phyloP scores from a whole-genome alignment of 345 rosid species.

The Salix arbutifolia region DNA sequence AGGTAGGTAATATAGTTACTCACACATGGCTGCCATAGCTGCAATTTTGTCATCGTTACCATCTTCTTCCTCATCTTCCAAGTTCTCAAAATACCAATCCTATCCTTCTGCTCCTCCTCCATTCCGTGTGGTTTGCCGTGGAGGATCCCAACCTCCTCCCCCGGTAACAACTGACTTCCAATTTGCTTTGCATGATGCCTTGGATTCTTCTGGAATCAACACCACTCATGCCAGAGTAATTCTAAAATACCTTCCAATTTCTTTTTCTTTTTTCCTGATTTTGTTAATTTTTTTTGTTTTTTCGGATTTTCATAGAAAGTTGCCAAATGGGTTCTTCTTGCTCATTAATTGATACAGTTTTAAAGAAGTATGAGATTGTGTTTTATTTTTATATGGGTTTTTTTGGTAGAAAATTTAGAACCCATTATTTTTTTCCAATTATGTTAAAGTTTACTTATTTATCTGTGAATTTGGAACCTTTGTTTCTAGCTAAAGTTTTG shows the following conservation, averaged over 20 bases:
- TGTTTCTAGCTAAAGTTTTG: too few species aligned
- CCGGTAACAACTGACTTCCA: slow-evolving; percentile 8
- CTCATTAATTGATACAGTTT: neutral
- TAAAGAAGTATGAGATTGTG: neutral
- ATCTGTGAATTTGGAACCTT: neutral
- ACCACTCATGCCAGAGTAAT: slow-evolving; percentile 39
- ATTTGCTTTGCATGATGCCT: slow-evolving; percentile 34
- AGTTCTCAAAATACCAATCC: neutral
- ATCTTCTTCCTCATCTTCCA: neutral
- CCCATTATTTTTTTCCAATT: neutral
- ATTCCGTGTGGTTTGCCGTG: neutral
- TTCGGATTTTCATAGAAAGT: neutral
- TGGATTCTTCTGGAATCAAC: slow-evolving; percentile 36
- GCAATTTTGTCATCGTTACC: neutral
- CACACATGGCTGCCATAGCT: neutral
- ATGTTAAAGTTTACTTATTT: neutral
- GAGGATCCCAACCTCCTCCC: neutral
- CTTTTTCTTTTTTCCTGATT: neutral
- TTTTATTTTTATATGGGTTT: too few species aligned
- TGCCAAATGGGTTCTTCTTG: neutral
- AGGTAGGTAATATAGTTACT: neutral
- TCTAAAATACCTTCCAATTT: neutral
- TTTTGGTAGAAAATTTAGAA: neutral
- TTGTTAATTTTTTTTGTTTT: neutral
- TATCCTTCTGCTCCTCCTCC: neutral